A percentile compares a stretch with the other conserved stretches of the same genome.
Conservation (phyloP, 2,329 filamentous ascomycete species). For the Grosmannia serpens region DNA sequence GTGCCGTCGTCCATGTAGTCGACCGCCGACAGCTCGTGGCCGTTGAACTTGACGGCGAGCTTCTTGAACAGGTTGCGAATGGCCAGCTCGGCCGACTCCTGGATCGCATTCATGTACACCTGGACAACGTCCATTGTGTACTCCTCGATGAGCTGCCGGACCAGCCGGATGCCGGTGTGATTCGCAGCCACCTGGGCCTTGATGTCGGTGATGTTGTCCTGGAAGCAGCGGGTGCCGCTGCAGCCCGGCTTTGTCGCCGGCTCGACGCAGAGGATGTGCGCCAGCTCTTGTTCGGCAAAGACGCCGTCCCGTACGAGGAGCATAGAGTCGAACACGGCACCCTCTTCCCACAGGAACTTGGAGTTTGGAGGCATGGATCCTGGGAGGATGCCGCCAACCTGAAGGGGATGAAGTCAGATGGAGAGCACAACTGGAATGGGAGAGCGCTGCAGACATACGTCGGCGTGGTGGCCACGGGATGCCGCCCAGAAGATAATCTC, state of each 20-base stretch:
- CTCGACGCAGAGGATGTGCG: conserved; percentile 48
- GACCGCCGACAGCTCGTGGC: conserved; percentile 15
- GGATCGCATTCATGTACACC: conserved; percentile 68
- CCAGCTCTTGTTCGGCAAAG: conserved; percentile 67
- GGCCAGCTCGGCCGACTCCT: conserved; percentile 60
- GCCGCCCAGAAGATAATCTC: conserved; percentile 73
- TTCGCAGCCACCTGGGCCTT: conserved; percentile 68
- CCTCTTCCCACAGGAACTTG: conserved; percentile 51
- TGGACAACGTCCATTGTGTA: conserved; percentile 31
- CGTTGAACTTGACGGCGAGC: conserved; percentile 41
- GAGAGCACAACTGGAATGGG: neutral
- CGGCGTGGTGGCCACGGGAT: conserved; percentile 68
- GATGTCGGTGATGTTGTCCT: conserved; percentile 19
- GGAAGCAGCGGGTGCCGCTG: conserved; percentile 43
- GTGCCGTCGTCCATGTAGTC: conserved; percentile 30
- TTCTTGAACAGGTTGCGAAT: conserved; percentile 60
- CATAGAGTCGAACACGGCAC: conserved; percentile 50
- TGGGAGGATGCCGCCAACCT: conserved; percentile 51
- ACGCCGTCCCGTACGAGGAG: conserved; percentile 64
- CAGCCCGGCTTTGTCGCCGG: conserved; percentile 58
- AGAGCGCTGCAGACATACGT: conserved; percentile 22
- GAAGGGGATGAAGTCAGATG: neutral
- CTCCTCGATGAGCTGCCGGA: conserved; percentile 57
- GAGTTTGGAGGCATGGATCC: conserved; percentile 74
- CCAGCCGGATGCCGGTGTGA: conserved; percentile 64